Evolutionary conservation across 306 rosid genomes (phyloP).

Genomic region (Acacia confusa): DNA sequence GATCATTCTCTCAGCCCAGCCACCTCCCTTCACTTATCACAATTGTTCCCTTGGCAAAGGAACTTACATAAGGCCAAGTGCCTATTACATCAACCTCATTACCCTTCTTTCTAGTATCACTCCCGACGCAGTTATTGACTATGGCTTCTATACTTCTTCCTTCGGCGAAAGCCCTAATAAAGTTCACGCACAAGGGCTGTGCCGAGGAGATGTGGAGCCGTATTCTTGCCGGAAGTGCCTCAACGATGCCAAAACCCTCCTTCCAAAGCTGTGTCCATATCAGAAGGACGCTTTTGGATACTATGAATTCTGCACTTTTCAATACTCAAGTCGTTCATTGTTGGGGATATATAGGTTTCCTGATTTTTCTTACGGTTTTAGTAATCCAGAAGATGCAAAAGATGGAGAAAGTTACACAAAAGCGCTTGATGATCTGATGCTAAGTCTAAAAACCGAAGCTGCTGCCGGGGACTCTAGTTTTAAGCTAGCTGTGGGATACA

Average conservation of each 20-base stretch:
- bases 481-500: not conserved
- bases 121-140: not conserved
- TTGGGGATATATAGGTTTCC: not conserved
- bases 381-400: not conserved
- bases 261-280: not conserved
- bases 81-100: not conserved
- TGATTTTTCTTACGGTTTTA: not conserved
- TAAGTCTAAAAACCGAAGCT: not conserved
- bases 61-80: not conserved
- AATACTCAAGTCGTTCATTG: constrained; percentile 6
- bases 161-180: not conserved
- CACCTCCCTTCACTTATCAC: not conserved
- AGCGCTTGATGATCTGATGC: not conserved
- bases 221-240: not conserved
- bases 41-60: not conserved
- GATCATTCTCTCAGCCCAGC: not conserved
- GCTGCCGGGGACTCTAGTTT: not conserved
- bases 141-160: not conserved
- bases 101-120: not conserved
- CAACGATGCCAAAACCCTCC: not conserved
- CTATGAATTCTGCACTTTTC: not conserved
- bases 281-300: not conserved
- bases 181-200: not conserved
- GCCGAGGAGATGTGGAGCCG: not conserved
- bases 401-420: not conserved